Evolutionary conservation across 2,329 filamentous ascomycete species (phyloP).

Genomic region (Stagonosporopsis rhizophila): DNA sequence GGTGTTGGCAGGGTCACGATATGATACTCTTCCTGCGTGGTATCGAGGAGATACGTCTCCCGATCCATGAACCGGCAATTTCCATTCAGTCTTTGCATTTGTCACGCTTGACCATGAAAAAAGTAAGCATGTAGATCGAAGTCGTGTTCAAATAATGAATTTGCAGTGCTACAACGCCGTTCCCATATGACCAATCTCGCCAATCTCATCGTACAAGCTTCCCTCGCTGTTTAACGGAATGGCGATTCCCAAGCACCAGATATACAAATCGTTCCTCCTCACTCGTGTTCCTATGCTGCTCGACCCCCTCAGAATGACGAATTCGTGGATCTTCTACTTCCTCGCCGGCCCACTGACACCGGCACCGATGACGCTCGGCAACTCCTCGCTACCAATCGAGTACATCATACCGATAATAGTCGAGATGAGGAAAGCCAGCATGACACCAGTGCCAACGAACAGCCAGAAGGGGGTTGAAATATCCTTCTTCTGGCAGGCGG

Average conservation of each 20-base stretch:
- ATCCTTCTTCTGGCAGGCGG: constrained; percentile 89
- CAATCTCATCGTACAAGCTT: constrained; percentile 36
- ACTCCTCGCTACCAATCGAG: constrained; percentile 81
- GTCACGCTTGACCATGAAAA: neutral
- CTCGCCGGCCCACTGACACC: constrained; percentile 74
- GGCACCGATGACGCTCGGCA: constrained; percentile 95
- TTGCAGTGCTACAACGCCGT: constrained; percentile 45
- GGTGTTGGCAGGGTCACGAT: constrained; percentile 16
- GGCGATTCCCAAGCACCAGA: constrained; percentile 37
- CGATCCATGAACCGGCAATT: constrained; percentile 12
- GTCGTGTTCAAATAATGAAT: constrained; percentile 26
- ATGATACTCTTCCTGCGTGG: constrained; percentile 27
- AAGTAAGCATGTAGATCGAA: too few relatives aligned
- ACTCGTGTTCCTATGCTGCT: neutral
- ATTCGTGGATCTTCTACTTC: constrained; percentile 41
- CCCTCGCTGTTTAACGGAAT: constrained; percentile 22
- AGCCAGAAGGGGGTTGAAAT: constrained; percentile 90
- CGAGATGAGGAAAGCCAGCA: constrained; percentile 70
- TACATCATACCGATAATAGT: constrained; percentile 81
- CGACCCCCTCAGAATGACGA: neutral
- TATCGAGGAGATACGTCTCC: constrained; percentile 19
- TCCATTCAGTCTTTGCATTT: neutral
- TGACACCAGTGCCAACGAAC: constrained; percentile 75
- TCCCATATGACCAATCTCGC: constrained; percentile 31
- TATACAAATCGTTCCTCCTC: constrained; percentile 33